phyloP scores from a whole-genome alignment of 2,329 filamentous ascomycete genomes.

The Phialophora chinensis region DNA sequence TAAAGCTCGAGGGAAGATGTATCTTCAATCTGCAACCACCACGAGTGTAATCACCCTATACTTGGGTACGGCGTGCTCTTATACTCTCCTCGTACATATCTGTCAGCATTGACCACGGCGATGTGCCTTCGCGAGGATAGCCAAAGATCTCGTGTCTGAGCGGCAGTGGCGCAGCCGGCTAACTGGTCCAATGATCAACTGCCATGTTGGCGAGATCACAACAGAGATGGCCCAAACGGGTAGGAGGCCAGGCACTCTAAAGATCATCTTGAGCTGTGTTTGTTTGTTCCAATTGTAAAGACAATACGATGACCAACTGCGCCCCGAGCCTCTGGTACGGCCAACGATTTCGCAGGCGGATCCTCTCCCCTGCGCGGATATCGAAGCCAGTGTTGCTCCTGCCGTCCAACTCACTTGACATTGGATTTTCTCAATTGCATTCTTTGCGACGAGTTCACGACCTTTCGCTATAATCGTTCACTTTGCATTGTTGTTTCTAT shows the following conservation, averaged over 20 bases:
- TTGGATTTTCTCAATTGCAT: slow-evolving; percentile 9
- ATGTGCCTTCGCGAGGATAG: neutral
- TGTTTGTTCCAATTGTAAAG: slow-evolving; percentile 17
- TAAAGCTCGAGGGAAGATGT: neutral
- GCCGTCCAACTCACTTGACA: neutral
- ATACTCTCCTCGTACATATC: neutral
- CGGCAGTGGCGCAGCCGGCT: neutral
- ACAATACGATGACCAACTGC: slow-evolving; percentile 8
- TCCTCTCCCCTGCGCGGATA: neutral
- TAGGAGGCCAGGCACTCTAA: neutral
- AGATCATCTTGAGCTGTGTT: neutral
- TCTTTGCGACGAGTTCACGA: slow-evolving; percentile 32
- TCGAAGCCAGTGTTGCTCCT: neutral
- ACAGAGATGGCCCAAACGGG: slow-evolving; percentile 15
- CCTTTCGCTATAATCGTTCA: slow-evolving; percentile 23
- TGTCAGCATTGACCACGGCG: neutral
- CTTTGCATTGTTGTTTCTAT: slow-evolving; percentile 20
- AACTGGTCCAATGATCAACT: neutral
- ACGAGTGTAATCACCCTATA: slow-evolving; percentile 6
- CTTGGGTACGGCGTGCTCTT: neutral
- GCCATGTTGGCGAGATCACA: neutral
- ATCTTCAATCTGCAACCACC: neutral
- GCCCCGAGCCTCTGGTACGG: neutral
- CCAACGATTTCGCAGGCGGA: neutral
- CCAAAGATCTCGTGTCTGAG: neutral